Conservation (phyloP, 1,284 basidiomycete species). For the Schizophyllum commune region DNA sequence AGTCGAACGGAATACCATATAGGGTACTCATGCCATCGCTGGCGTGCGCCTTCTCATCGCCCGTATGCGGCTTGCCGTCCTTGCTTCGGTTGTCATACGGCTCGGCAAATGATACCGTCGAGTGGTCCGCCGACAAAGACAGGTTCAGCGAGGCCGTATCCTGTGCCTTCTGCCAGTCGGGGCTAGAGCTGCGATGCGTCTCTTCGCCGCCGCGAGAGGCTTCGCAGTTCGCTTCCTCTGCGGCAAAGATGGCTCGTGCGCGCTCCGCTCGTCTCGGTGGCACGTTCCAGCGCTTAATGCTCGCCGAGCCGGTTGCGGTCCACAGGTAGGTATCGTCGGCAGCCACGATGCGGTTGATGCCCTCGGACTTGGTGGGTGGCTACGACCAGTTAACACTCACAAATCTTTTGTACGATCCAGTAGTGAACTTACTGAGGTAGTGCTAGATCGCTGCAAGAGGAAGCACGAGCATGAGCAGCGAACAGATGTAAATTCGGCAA, state of each 20-base stretch:
- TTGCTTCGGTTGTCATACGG: slow-evolving; percentile 16
- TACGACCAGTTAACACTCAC: neutral
- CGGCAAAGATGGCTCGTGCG: neutral
- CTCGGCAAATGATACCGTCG: slow-evolving; percentile 18
- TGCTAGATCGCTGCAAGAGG: neutral
- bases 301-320: slow-evolving; percentile 83
- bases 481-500: neutral
- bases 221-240: neutral
- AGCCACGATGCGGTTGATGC: slow-evolving; percentile 79
- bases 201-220: neutral
- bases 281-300: slow-evolving; percentile 75
- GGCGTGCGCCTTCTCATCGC: neutral
- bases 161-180: neutral
- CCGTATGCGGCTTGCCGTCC: neutral
- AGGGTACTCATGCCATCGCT: slow-evolving; percentile 38
- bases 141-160: neutral
- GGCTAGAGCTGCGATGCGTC: neutral
- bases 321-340: slow-evolving; percentile 86
- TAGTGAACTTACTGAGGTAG: neutral
- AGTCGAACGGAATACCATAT: slow-evolving; percentile 74
- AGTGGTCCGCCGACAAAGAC: slow-evolving; percentile 17
- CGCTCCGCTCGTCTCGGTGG: slow-evolving; percentile 31
- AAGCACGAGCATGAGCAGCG: neutral
- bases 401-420: too few species aligned
- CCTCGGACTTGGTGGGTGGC: neutral